Base-by-base conservation (phyloP, 2,329 filamentous ascomycete species). In the Metarhizium anisopliae region DNA sequence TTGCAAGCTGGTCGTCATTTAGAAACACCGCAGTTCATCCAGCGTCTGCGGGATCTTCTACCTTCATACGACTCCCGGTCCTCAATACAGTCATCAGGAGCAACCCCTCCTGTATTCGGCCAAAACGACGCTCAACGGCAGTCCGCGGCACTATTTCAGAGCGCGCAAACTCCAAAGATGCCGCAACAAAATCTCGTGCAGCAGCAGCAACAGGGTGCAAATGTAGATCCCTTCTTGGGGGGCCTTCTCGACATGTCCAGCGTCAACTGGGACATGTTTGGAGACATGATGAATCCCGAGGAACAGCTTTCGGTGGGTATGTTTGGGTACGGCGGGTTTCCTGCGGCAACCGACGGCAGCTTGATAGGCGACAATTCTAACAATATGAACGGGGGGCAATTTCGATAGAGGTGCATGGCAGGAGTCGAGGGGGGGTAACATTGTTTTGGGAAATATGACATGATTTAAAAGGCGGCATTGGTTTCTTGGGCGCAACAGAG, bases 261-360 rank as follows among this genome's bases (percentile, higher is more conserved):
- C 3, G 61, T 78, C 16, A 75, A 77, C 51, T 77, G 76, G 72
- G 76, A 78, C 54, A 70, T 78, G 64, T 76, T 74, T 67, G 68
- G 65, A 16, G 64, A 66, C 54, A 59, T 67, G 56, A 38, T 61
- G n/a, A 61, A 62, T 43, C 55, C 60, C 32, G 62, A 65, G 35
- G 62, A 63, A 10, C 66, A 69, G 47, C 55, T 70, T 13, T 65
- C 68, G 2, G 52, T 64, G 11, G 61, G 66, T 47, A 63, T 70
- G 55, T 71, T 71, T 54, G 64, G 64, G 43, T 63, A 62, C n/a
- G 68, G 66, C 38, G 61, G 62, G 0, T 59, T 70, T 59, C 56
- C 61, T n/a, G 61, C 53, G 52, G 36, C 56, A 47, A 53, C 50
- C 18, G 61, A 60, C 45, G 52, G 54, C 42, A 20, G 45, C 25